Evolutionary conservation across 305 asterid genomes (phyloP), one percentile per base, ranked within the genome.

Genomic region (Fraxinus sp.): DNA sequence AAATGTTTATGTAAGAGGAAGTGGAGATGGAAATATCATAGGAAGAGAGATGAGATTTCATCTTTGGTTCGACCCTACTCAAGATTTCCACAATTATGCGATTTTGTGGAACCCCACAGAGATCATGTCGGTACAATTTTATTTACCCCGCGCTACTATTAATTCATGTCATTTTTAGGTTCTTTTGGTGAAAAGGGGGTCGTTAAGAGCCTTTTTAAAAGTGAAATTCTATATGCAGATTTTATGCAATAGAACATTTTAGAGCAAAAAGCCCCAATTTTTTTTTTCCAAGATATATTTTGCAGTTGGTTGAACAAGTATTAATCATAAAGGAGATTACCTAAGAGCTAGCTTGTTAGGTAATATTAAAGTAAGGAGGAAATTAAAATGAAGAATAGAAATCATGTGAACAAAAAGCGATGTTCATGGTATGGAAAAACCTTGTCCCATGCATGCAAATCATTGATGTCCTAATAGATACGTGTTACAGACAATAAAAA

Each of bases 61-160:
- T 49, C 97, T 94, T 5, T 95, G 98, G 98, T 95, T 93, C 77
- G 98, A 95, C 83, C 98, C 98, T 14, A 92, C 98, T 0, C 16
- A 82, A 26, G 92, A 82, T 82, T 95, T 87, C 73, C 98, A 93
- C 89, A 46, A 90, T 80, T 93, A 95, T 78, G 98, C 98, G 62
- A 90, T 95, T 20, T 85, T 93, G 0, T 95, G 98, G 98, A 89
- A 90, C 86, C 95, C 94, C 16, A 59, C 13, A 52, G 91, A 93
- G 74, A 95, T 95, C 90, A 89, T 93, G 98, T 95, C 73, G 87
- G 98, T 88, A 16, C 2, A 66, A 66, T 66, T 26, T 28, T 66
- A 24, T 3, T 18, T 2, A 5, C 22, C 68, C 49, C 14, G 14
- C 10, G 26, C 68, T 57, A 6, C 68, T 5, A 18, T 55, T 18